Percentiles rank a stretch among this genome's conserved stretches.
These are phyloP conservation scores for Penicillium griseofulvum DNA, from an alignment of 2,329 filamentous ascomycete genomes.

Conservation along the genomic window DNA sequence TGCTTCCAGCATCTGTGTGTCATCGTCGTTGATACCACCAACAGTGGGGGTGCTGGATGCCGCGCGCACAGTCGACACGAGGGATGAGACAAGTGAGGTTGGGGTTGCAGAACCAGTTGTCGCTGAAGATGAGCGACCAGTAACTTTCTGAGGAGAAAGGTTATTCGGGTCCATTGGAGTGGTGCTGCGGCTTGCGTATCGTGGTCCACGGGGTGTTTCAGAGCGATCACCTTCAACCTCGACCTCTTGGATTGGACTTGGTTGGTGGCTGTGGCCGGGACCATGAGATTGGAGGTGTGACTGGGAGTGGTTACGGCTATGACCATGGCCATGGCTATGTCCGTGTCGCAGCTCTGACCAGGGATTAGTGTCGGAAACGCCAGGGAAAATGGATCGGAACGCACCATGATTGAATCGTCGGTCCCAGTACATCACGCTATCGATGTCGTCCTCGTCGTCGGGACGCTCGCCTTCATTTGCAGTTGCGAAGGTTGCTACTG, in stretches of 20 bases:
- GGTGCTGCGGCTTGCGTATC: not conserved
- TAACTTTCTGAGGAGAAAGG: slow-evolving; percentile 26
- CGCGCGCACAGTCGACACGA: slow-evolving; percentile 41
- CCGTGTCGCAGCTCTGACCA: slow-evolving; percentile 28
- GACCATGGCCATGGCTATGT: slow-evolving; percentile 17
- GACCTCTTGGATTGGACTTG: slow-evolving; percentile 14
- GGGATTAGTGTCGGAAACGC: slow-evolving; percentile 5
- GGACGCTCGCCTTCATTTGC: slow-evolving; percentile 53
- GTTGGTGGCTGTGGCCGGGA: slow-evolving; percentile 17
- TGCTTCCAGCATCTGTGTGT: slow-evolving; percentile 57
- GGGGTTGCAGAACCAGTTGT: slow-evolving; percentile 31
- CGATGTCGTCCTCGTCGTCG: slow-evolving; percentile 41
- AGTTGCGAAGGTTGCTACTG: slow-evolving; percentile 62
- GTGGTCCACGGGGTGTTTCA: slow-evolving; percentile 25
- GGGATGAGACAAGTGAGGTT: slow-evolving; percentile 32
- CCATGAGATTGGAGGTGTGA: slow-evolving; percentile 12
- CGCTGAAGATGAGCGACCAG: slow-evolving; percentile 27
- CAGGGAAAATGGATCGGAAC: not conserved
- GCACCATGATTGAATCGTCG: slow-evolving; percentile 36
- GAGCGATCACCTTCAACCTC: slow-evolving; percentile 19
- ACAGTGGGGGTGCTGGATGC: slow-evolving; percentile 27
- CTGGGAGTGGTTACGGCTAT: slow-evolving; percentile 1
- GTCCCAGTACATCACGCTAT: slow-evolving; percentile 42
- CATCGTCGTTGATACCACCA: slow-evolving; percentile 49
- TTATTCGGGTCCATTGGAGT: slow-evolving; percentile 11